A percentile compares a stretch with the other conserved stretches of the same genome.
Conservation (phyloP, 805 yeast species). For the Spathaspora hagerdaliae region DNA sequence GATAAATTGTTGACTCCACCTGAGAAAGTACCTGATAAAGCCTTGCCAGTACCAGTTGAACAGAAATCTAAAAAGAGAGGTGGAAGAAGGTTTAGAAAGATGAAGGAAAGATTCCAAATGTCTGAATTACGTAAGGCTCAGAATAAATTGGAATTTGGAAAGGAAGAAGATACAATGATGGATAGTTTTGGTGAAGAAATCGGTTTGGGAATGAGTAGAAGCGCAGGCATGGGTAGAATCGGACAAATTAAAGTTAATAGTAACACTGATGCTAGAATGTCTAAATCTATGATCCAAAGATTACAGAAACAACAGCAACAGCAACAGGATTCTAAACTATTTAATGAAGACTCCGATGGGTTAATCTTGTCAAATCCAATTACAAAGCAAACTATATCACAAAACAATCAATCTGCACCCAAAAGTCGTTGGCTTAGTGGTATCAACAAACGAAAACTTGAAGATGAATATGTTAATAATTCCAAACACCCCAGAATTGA, state of each 20-base stretch:
- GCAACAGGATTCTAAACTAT: background rate
- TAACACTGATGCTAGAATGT: constrained; percentile 54
- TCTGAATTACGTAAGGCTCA: constrained; percentile 81
- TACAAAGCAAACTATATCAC: background rate
- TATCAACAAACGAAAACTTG: constrained; percentile 9
- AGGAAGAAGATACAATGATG: constrained; percentile 55
- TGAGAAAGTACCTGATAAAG: constrained; percentile 51
- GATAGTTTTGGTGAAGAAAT: constrained; percentile 77
- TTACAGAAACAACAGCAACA: constrained; percentile 19
- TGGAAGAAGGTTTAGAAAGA: constrained; percentile 74
- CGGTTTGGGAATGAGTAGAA: constrained; percentile 72
- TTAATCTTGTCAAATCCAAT: constrained; percentile 10
- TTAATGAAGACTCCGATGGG: constrained; percentile 12
- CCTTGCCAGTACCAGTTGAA: constrained; percentile 74
- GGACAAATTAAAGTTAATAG: constrained; percentile 31
- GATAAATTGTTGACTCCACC: constrained; percentile 80
- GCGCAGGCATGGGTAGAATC: constrained; percentile 15
- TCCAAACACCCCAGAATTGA: too few species aligned
- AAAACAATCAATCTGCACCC: background rate
- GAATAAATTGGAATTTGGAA: constrained; percentile 80
- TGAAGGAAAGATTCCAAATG: constrained; percentile 75
- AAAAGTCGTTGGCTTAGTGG: constrained; percentile 20
- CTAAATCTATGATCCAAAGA: constrained; percentile 57
- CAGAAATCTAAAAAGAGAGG: constrained; percentile 79
- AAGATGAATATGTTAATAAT: background rate